Base-by-base conservation (phyloP, 345 rosid species). In the Citrus reticulata region DNA sequence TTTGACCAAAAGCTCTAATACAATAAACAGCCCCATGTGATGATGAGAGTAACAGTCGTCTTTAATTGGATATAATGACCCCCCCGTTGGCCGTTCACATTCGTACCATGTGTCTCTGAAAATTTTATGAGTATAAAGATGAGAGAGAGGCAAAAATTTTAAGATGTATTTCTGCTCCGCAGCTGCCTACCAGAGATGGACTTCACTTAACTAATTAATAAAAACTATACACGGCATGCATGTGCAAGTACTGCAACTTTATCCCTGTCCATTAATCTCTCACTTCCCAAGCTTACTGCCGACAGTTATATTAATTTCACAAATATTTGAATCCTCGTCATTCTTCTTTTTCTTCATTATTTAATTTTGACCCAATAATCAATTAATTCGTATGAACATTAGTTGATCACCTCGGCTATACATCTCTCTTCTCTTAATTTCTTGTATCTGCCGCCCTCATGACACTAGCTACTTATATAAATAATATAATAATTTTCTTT, bases 11-110 rank as follows among this genome's bases (percentile, higher is more conserved):
- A 13, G 55, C 6, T 54, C 27, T 32, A 72, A 10, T 49, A 5
- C 10, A 55, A 49, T 60, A 57, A 65, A 14, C 82, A 74, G 1
- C 78, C 86, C 84, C 89, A 87, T 81, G 89, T 83, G 87, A 34
- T 1, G 64, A 57, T 42, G 59, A 22, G 19, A 77, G 14, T 51
- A 5, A 37, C 24, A n/a, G 57, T 71, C 65, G 70, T 80, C 72
- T 29, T 69, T 61, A 25, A 25, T 51, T 55, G 67, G 32, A 72
- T 42, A 11, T 0, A 2, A 10, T 46, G 62, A 74, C 68, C 83
- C 86, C 34, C 34, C 69, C 25, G 24, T 24, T 24, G 24, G 24
- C 24, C 24, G 1, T 80, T 64, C 80, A 77, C 67, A 62, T 71
- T 39, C 10, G 14, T 1, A 46, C 14, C 51, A 46, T 10, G 51